phyloP scores from a whole-genome alignment of 495 filamentous ascomycete genomes.

The Polyplosphaeria fusca region DNA sequence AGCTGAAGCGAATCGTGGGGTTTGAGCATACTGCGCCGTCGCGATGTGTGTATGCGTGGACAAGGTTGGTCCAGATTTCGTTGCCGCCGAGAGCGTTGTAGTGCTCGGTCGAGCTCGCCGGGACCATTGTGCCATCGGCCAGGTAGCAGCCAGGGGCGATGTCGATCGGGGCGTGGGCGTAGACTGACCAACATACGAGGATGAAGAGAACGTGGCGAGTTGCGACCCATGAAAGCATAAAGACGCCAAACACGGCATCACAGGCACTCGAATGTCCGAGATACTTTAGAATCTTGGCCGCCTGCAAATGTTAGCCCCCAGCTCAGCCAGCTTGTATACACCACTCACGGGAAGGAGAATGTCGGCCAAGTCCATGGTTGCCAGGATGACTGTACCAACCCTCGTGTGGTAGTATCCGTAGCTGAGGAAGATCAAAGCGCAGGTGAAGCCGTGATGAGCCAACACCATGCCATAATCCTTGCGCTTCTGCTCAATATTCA shows the following conservation, averaged over 20 bases:
- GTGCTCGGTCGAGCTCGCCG: constrained; percentile 50
- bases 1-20: constrained; percentile 64
- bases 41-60: constrained; percentile 66
- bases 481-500: constrained; percentile 87
- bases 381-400: constrained; percentile 84
- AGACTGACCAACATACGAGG: constrained; percentile 75
- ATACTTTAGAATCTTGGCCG: constrained; percentile 95
- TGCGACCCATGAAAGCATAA: constrained; percentile 81
- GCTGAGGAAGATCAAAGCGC: constrained; percentile 68
- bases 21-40: constrained; percentile 75
- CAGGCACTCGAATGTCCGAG: constrained; percentile 69
- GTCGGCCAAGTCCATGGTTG: constrained; percentile 92
- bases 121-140: constrained; percentile 53
- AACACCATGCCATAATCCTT: constrained; percentile 98
- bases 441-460: constrained; percentile 88
- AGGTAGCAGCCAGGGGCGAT: constrained; percentile 71
- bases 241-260: constrained; percentile 80
- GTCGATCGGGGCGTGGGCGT: constrained; percentile 58
- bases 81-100: constrained; percentile 49
- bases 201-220: constrained; percentile 79
- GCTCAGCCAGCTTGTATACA: neutral
- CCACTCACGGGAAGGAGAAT: constrained; percentile 74
- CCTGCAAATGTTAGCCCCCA: constrained; percentile 48
- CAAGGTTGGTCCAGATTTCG: constrained; percentile 56
- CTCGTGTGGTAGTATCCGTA: constrained; percentile 82